These are phyloP conservation scores for Daldinia decipiens DNA, from an alignment of 495 filamentous ascomycete genomes.

Conservation along the genomic window DNA sequence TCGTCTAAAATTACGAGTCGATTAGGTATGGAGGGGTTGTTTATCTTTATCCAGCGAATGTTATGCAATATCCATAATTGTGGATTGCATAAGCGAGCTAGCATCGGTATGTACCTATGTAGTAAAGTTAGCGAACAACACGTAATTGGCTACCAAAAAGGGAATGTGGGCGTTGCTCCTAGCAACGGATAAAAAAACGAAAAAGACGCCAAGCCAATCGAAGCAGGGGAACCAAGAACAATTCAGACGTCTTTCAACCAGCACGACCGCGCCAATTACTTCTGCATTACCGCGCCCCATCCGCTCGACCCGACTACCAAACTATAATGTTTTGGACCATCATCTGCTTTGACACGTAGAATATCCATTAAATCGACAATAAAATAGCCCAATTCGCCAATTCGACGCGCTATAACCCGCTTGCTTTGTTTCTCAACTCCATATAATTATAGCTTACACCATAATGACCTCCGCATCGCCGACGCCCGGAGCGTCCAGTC, in stretches of 20 bases:
- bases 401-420: constrained; percentile 40
- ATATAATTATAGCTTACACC: constrained; percentile 22
- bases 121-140: background rate
- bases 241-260: constrained; percentile 27
- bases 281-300: constrained; percentile 45
- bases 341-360: constrained; percentile 50
- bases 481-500: constrained; percentile 49
- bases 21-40: background rate
- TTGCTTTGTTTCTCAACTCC: constrained; percentile 14
- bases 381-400: constrained; percentile 33
- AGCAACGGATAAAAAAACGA: constrained; percentile 39
- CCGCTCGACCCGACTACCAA: constrained; percentile 36
- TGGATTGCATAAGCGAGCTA: background rate
- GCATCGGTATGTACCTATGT: too few relatives aligned
- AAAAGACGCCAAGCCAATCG: constrained; percentile 33
- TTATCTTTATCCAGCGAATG: background rate
- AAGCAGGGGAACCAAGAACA: constrained; percentile 13
- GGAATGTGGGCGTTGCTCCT: constrained; percentile 40
- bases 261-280: constrained; percentile 40
- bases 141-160: constrained; percentile 30
- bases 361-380: constrained; percentile 43
- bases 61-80: background rate
- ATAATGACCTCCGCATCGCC: constrained; percentile 53
- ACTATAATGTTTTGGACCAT: constrained; percentile 44
- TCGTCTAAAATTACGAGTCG: background rate